Evolutionary conservation across 805 yeast species (phyloP), one percentile per base, ranked within the genome.

Genomic region (Millerozyma acaciae): DNA sequence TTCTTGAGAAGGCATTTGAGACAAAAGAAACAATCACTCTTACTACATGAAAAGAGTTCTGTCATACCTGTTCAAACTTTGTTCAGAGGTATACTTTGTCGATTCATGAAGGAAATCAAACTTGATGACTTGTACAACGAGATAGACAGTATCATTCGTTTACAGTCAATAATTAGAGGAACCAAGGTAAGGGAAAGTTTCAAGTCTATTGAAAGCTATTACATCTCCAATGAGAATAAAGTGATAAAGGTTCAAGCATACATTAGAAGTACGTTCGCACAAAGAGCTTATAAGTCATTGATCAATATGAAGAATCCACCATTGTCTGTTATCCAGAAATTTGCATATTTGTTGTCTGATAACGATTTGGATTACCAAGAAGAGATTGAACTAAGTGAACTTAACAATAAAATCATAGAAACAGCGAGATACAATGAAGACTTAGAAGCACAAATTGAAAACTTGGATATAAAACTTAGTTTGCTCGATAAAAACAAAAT

Each of bases 401-500:
- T 74, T 36, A 80, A 85, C 48, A 87, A 84, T 34, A 61, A 70
- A 20, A 82, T 90, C 22, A 74, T 80, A 31, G 80, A 76, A 22
- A 80, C 75, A 37, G 82, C 89, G n/a, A 70, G 73, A 37, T 65
- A 68, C 15, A 86, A 85, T 47, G 90, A 80, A 42, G 74, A 70
- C 21, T 61, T 86, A 45, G 95, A 89, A 56, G 73, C 72, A 32
- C 80, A 78, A 38, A 76, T 89, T 37, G 82, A 83, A 39, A 81
- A 83, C 47, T 66, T 88, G 40, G 87, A 87, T 43, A 75, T 83
- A 40, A 88, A 88, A 51, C 74, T 85, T 38, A 82, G 86, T 5
- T 62, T 88, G 27, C 62, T 93, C 26, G 85, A 82, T 43, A 84
- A 80, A 50, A 87, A 84, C 60, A 83, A 82, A 48, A 80, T 87